These are phyloP conservation scores for Hyphochytrium catenoides DNA, from an alignment of 352 stramenopile genomes.

Conservation along the genomic window DNA sequence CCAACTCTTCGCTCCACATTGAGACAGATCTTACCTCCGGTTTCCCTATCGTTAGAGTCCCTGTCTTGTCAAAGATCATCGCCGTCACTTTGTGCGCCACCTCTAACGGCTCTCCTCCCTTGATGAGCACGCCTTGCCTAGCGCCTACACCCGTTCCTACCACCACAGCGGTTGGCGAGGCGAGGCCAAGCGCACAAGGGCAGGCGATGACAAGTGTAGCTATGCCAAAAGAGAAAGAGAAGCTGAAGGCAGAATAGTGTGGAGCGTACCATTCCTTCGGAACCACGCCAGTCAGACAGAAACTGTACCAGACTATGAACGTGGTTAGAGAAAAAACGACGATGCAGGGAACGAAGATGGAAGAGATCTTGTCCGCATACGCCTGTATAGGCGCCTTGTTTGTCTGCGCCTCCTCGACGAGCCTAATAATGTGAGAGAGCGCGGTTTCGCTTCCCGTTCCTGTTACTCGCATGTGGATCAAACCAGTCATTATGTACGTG, in stretches of 20 bases:
- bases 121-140: constrained; percentile 91
- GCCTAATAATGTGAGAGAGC: constrained; percentile 89
- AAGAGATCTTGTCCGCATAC: constrained; percentile 79
- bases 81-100: constrained; percentile 71
- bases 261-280: constrained; percentile 32
- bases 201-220: constrained; percentile 94
- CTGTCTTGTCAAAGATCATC: constrained; percentile 99
- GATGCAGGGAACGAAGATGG: constrained; percentile 86
- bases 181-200: constrained; percentile 92
- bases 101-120: constrained; percentile 80
- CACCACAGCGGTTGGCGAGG: constrained; percentile 94
- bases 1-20: constrained; percentile 36
- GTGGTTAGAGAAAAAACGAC: constrained; percentile 73
- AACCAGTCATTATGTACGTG: constrained; percentile 68
- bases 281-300: constrained; percentile 29
- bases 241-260: constrained; percentile 59
- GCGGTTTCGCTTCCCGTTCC: constrained; percentile 74
- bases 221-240: constrained; percentile 92
- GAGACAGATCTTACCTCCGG: constrained; percentile 62
- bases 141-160: constrained; percentile 92
- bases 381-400: constrained; percentile 92
- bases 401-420: constrained; percentile 94
- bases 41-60: constrained; percentile 82
- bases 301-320: constrained; percentile 79
- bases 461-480: constrained; percentile 78